These are phyloP conservation scores for Sporothrix mexicana DNA, from an alignment of 2,329 filamentous ascomycete genomes.

Conservation along the genomic window DNA sequence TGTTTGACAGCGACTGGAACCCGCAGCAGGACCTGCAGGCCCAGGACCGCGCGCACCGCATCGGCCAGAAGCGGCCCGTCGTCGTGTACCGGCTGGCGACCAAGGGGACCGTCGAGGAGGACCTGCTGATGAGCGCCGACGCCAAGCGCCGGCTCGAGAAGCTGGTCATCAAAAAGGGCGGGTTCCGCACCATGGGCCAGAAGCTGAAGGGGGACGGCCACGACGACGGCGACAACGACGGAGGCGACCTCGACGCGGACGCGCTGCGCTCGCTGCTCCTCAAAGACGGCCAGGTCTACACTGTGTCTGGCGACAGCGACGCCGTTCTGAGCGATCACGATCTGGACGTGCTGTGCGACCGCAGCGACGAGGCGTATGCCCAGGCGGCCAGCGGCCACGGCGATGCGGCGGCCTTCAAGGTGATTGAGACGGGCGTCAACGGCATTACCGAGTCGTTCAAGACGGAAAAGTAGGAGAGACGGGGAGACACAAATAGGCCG, in stretches of 20 bases:
- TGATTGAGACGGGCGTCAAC: slow-evolving; percentile 75
- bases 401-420: slow-evolving; percentile 71
- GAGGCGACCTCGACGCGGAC: slow-evolving; percentile 62
- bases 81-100: slow-evolving; percentile 94
- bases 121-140: slow-evolving; percentile 83
- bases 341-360: slow-evolving; percentile 77
- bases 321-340: slow-evolving; percentile 77
- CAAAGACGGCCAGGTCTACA: slow-evolving; percentile 73
- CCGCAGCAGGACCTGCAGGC: slow-evolving; percentile 97
- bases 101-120: slow-evolving; percentile 89
- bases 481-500: neutral
- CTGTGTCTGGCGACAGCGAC: slow-evolving; percentile 60
- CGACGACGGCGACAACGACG: slow-evolving; percentile 44
- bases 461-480: slow-evolving; percentile 6
- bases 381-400: slow-evolving; percentile 80
- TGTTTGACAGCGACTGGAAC: slow-evolving; percentile 92
- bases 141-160: slow-evolving; percentile 92
- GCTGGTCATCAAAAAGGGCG: slow-evolving; percentile 92
- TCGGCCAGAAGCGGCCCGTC: slow-evolving; percentile 90
- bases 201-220: slow-evolving; percentile 55
- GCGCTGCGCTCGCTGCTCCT: slow-evolving; percentile 66
- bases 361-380: slow-evolving; percentile 68
- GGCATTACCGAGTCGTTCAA: slow-evolving; percentile 50
- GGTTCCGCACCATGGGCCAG: slow-evolving; percentile 73
- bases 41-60: slow-evolving; percentile 92